Conservation (phyloP, 495 filamentous ascomycete species). For the Podospora sp. region DNA sequence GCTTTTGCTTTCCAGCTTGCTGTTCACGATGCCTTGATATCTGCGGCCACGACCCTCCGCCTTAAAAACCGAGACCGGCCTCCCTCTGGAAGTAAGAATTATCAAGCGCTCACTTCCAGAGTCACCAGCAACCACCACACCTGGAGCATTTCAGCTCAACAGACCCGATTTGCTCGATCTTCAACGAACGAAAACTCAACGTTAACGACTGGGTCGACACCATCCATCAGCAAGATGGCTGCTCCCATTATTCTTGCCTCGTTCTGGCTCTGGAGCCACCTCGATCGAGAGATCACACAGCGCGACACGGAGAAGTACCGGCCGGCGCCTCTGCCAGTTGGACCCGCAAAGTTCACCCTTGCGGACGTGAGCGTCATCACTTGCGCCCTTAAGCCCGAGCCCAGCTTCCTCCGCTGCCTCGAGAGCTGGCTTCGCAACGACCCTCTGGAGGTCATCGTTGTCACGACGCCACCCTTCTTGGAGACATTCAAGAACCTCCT, state of each 20-base stretch:
- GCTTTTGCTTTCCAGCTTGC: too few relatives aligned
- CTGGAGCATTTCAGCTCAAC: too few relatives aligned
- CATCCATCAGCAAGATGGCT: background rate
- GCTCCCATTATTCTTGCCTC: background rate
- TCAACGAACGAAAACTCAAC: too few relatives aligned
- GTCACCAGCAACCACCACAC: too few relatives aligned
- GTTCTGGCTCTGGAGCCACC: slow-evolving; percentile 9
- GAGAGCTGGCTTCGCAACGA: slow-evolving; percentile 9
- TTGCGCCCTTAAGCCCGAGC: slow-evolving; percentile 8
- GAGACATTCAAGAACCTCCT: background rate
- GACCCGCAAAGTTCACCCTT: background rate
- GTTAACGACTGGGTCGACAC: too few relatives aligned
- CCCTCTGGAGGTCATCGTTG: background rate
- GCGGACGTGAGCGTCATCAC: background rate
- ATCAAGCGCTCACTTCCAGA: too few relatives aligned
- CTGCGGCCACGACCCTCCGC: too few relatives aligned
- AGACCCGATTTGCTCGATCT: too few relatives aligned
- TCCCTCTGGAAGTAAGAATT: too few relatives aligned
- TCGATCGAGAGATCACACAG: background rate
- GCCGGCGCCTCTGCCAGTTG: background rate
- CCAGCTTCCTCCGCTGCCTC: slow-evolving; percentile 5
- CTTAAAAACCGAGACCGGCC: too few relatives aligned
- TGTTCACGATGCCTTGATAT: too few relatives aligned
- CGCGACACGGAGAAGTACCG: slow-evolving; percentile 2
- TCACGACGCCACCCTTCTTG: background rate